Conservation (phyloP, 2,329 filamentous ascomycete genomes). For the Helminthosporium solani region DNA sequence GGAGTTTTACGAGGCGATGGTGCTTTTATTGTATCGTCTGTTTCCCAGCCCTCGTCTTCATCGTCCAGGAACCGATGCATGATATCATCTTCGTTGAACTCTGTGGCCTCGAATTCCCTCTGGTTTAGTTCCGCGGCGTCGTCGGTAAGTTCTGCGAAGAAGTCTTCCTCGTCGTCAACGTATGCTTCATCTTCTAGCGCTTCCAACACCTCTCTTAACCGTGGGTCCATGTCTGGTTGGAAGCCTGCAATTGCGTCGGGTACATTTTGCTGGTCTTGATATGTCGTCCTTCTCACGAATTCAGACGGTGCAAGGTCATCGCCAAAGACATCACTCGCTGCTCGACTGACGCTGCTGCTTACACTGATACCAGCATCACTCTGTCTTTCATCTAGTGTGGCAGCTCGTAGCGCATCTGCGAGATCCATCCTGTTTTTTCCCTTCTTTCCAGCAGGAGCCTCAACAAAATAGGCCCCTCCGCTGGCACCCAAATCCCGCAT, state of each 20-base stretch:
- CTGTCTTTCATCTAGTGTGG: constrained; percentile 44
- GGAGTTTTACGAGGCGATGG: constrained; percentile 33
- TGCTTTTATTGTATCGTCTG: constrained; percentile 82
- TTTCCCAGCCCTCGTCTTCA: constrained; percentile 89
- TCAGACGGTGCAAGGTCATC: constrained; percentile 77
- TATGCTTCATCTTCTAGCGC: constrained; percentile 94
- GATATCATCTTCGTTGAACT: constrained; percentile 39
- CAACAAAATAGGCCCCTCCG: constrained; percentile 75
- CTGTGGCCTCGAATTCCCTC: constrained; percentile 71
- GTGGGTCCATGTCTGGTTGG: constrained; percentile 96
- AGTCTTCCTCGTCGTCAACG: constrained; percentile 79
- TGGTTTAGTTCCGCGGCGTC: constrained; percentile 73
- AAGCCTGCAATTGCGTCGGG: constrained; percentile 91
- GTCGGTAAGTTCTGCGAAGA: constrained; percentile 73
- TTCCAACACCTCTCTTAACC: constrained; percentile 85
- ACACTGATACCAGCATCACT: constrained; percentile 47
- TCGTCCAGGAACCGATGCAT: constrained; percentile 52
- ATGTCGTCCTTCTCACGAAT: constrained; percentile 73
- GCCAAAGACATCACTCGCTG: constrained; percentile 60
- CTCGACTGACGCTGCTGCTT: constrained; percentile 44
- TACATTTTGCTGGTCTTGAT: constrained; percentile 89
- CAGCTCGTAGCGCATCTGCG: constrained; percentile 73
- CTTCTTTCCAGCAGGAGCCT: constrained; percentile 67
- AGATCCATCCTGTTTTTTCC: constrained; percentile 72
- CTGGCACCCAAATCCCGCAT: constrained; percentile 74